Percentiles rank a stretch among this genome's conserved stretches.
phyloP scores from a whole-genome alignment of 495 filamentous ascomycete genomes.

The Platismatia glauca region DNA sequence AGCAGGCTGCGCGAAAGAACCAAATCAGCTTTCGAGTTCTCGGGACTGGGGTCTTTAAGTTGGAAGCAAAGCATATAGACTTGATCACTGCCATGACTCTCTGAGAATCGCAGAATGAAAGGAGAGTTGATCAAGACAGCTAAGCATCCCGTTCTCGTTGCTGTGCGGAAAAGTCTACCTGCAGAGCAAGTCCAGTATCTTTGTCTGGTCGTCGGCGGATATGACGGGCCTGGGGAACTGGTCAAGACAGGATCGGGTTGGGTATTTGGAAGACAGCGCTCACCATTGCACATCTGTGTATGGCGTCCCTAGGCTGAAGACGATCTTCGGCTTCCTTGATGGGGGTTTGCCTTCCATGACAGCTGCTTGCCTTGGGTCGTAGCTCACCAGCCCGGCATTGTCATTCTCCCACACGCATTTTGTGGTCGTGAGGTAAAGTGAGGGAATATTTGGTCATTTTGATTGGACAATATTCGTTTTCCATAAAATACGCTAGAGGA shows the following conservation, averaged over 20 bases:
- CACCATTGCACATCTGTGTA: constrained; percentile 29
- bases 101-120: neutral
- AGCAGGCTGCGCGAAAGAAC: constrained; percentile 38
- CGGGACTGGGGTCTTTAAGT: neutral
- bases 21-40: neutral
- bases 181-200: constrained; percentile 29
- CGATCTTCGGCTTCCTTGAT: constrained; percentile 21
- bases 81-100: neutral
- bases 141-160: neutral
- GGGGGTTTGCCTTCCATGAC: neutral
- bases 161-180: constrained; percentile 16
- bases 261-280: neutral
- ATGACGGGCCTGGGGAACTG: constrained; percentile 23
- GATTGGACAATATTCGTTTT: no score
- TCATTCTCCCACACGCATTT: neutral
- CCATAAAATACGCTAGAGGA: no score
- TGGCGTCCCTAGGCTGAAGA: constrained; percentile 31
- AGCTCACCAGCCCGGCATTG: neutral
- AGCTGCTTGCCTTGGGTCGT: neutral
- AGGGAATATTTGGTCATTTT: neutral
- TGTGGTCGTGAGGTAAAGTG: no score
- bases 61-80: neutral
- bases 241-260: neutral
- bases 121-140: neutral
- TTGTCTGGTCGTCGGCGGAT: constrained; percentile 19